Evolutionary conservation across 352 stramenopile genomes (phyloP).

Genomic region (Phytophthora sp.): DNA sequence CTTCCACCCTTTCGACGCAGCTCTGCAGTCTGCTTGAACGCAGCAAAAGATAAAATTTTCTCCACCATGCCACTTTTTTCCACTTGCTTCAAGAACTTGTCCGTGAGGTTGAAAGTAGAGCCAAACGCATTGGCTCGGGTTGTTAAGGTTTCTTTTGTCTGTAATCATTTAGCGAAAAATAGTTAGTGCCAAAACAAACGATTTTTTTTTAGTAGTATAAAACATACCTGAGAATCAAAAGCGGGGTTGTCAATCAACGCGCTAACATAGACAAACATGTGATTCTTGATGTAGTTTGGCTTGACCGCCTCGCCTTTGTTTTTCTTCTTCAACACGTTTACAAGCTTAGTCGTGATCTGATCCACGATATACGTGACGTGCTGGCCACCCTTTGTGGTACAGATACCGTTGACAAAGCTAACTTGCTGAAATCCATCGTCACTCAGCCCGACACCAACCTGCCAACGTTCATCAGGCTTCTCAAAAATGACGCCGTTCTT

Average conservation of each 20-base stretch:
- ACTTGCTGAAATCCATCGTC: slow-evolving; percentile 95
- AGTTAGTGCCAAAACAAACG: no score
- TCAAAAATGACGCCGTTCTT: slow-evolving; percentile 88
- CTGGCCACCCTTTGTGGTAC: slow-evolving; percentile 95
- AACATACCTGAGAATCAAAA: slow-evolving; percentile 95
- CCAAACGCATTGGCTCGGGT: slow-evolving; percentile 87
- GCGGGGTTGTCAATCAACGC: slow-evolving; percentile 97
- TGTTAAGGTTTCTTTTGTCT: slow-evolving; percentile 98
- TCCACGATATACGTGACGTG: slow-evolving; percentile 96
- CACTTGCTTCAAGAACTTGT: slow-evolving; percentile 90
- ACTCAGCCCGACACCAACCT: slow-evolving; percentile 93
- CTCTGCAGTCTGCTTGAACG: slow-evolving; percentile 93
- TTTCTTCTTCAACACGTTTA: slow-evolving; percentile 93
- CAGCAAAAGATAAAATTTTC: slow-evolving; percentile 90
- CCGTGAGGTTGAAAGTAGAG: slow-evolving; percentile 84
- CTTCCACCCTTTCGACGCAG: slow-evolving; percentile 88
- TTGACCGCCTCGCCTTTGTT: slow-evolving; percentile 95
- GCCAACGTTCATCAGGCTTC: slow-evolving; percentile 94
- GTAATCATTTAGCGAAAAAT: no score
- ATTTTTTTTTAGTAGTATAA: no score
- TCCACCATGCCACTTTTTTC: slow-evolving; percentile 92
- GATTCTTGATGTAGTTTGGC: slow-evolving; percentile 94
- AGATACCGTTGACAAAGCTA: slow-evolving; percentile 99
- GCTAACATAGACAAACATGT: slow-evolving; percentile 97
- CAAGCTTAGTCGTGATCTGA: slow-evolving; percentile 90